Conservation (phyloP, 208 protist genomes). For the Leishmania martiniquensis region DNA sequence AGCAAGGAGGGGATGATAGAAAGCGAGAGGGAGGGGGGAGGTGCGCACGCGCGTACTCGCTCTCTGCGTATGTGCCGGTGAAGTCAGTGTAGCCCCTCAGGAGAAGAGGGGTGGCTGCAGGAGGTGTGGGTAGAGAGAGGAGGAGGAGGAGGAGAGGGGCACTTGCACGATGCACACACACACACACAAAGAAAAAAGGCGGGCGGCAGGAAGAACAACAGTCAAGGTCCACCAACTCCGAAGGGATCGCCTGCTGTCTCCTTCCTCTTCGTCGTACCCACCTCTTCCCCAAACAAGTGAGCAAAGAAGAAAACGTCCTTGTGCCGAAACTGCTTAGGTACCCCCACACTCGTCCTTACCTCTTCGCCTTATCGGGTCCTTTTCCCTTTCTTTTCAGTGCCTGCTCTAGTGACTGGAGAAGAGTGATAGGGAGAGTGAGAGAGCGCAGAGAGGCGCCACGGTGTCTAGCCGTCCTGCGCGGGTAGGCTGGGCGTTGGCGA, state of each 20-base stretch:
- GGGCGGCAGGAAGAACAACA: no score
- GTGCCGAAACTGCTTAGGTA: no score
- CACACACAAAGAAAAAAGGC: background rate
- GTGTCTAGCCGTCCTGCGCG: background rate
- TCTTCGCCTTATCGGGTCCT: no score
- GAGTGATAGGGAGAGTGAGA: slow-evolving; percentile 21
- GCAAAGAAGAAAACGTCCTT: background rate
- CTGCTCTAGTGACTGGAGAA: no score
- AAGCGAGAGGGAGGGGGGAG: no score
- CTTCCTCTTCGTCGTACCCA: background rate
- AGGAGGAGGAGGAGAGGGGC: background rate
- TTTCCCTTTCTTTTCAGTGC: no score
- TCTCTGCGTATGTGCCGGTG: background rate
- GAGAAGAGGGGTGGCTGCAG: no score
- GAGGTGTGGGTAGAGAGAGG: background rate
- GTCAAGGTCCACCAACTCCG: no score
- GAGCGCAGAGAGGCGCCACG: background rate
- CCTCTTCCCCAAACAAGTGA: background rate
- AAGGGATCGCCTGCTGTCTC: no score
- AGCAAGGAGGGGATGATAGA: background rate
- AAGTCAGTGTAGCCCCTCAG: no score
- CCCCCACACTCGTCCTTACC: no score
- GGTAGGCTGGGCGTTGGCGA: background rate
- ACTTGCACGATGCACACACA: no score
- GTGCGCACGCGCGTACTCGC: background rate